These are phyloP conservation scores for Solanum hybrid DNA, from an alignment of 305 asterid genomes.

Conservation along the genomic window DNA sequence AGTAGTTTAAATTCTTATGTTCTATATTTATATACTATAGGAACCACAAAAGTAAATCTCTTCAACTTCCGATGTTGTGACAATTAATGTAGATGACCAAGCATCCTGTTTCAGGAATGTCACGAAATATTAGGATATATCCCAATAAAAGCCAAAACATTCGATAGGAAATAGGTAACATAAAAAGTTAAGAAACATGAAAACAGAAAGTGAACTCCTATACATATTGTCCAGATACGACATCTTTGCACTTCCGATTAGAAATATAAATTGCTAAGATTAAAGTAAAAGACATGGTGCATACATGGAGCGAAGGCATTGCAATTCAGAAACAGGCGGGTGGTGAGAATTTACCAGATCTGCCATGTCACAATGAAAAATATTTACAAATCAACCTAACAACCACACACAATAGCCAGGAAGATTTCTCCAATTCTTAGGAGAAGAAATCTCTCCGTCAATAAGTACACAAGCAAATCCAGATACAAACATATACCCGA, in stretches of 20 bases:
- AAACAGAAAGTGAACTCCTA: background rate
- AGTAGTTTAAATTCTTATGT: background rate
- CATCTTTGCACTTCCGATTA: background rate
- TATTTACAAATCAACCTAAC: background rate
- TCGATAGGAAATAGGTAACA: background rate
- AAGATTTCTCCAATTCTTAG: background rate
- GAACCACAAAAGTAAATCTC: background rate
- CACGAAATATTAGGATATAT: background rate
- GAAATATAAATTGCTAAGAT: background rate
- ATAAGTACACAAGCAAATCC: background rate
- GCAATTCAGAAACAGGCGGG: constrained; percentile 92
- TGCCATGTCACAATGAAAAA: constrained; percentile 21
- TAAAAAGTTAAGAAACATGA: background rate
- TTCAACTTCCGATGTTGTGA: background rate
- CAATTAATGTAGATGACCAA: background rate
- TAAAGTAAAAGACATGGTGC: constrained; percentile 19
- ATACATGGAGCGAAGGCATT: constrained; percentile 91
- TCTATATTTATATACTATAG: background rate
- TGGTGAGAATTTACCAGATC: constrained; percentile 79
- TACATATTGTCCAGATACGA: background rate
- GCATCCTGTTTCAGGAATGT: background rate
- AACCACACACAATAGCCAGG: background rate
- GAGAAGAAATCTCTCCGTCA: background rate
- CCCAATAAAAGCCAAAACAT: background rate
- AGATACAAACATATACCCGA: background rate